phyloP scores from a whole-genome alignment of 441 rosid species.

The Melastoma candidum region DNA sequence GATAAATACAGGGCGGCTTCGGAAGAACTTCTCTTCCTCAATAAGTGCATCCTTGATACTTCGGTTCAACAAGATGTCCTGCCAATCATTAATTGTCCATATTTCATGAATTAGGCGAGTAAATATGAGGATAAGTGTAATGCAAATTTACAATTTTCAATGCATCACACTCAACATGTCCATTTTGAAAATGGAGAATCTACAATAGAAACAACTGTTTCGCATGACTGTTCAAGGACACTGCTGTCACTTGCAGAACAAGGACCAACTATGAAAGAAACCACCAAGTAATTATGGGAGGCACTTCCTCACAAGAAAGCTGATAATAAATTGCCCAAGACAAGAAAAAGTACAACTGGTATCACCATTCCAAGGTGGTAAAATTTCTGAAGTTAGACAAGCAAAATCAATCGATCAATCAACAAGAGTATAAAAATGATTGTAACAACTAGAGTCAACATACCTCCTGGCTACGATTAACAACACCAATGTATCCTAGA shows the following conservation, averaged over 20 bases:
- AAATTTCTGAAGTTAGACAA: not conserved
- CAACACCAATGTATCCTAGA: slow-evolving; percentile 83
- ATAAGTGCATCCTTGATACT: slow-evolving; percentile 83
- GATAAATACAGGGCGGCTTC: slow-evolving; percentile 67
- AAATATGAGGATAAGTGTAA: not conserved
- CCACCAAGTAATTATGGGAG: too few species aligned
- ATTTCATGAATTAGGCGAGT: not conserved
- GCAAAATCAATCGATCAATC: too few species aligned
- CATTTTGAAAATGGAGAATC: too few species aligned
- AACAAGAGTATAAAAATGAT: too few species aligned
- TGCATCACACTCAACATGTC: too few species aligned
- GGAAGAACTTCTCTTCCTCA: slow-evolving; percentile 94
- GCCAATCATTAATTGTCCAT: slow-evolving; percentile 7
- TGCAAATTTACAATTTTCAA: too few species aligned
- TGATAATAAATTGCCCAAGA: too few species aligned
- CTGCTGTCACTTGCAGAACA: too few species aligned
- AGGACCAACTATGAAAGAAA: too few species aligned
- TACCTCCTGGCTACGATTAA: slow-evolving; percentile 94
- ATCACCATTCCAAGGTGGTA: not conserved
- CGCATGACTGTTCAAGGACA: too few species aligned
- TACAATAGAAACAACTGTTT: too few species aligned
- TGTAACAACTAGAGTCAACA: not conserved
- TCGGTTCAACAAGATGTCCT: slow-evolving; percentile 71
- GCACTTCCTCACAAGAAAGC: too few species aligned
- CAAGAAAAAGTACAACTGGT: not conserved